phyloP scores from a whole-genome alignment of 306 rosid genomes.

The Glycine soja region DNA sequence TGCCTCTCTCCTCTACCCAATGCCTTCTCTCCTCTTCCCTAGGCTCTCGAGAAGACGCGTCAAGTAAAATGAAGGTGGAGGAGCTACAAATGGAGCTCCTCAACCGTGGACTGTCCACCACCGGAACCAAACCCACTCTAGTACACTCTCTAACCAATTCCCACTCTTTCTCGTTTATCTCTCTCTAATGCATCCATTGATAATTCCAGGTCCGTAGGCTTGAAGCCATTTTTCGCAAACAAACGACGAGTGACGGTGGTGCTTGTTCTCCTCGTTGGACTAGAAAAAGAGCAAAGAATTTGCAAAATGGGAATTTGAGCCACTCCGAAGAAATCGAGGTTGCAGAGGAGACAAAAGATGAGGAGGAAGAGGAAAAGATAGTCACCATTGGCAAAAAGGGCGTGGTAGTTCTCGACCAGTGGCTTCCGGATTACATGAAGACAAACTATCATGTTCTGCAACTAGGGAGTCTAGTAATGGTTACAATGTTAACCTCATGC shows the following conservation, averaged over 20 bases:
- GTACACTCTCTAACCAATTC: constrained; percentile 42
- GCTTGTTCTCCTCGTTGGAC: constrained; percentile 41
- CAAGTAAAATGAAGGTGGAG: constrained; percentile 72
- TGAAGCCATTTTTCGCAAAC: constrained; percentile 63
- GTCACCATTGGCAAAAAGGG: constrained; percentile 91
- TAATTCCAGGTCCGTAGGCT: constrained; percentile 69
- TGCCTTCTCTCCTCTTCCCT: too few relatives aligned
- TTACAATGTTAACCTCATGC: not conserved
- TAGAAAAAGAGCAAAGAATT: constrained; percentile 61
- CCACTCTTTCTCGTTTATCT: not conserved
- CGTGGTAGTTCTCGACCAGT: constrained; percentile 80
- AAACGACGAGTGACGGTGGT: constrained; percentile 37
- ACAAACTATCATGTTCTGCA: constrained; percentile 83
- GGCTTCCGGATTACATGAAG: constrained; percentile 84
- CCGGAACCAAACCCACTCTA: constrained; percentile 79
- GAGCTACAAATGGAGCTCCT: constrained; percentile 72
- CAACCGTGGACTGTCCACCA: constrained; percentile 72
- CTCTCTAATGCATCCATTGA: not conserved
- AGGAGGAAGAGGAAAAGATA: constrained; percentile 61
- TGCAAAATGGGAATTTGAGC: too few relatives aligned
- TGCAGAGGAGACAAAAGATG: constrained; percentile 51
- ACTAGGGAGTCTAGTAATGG: constrained; percentile 55
- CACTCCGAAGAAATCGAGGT: constrained; percentile 35
- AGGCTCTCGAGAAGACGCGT: too few relatives aligned
- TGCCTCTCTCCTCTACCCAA: too few relatives aligned